A percentile compares a stretch with the other conserved stretches of the same genome.
Conservation (phyloP, 371 early-diverging fungal species). For the Rhizomucor miehei region DNA sequence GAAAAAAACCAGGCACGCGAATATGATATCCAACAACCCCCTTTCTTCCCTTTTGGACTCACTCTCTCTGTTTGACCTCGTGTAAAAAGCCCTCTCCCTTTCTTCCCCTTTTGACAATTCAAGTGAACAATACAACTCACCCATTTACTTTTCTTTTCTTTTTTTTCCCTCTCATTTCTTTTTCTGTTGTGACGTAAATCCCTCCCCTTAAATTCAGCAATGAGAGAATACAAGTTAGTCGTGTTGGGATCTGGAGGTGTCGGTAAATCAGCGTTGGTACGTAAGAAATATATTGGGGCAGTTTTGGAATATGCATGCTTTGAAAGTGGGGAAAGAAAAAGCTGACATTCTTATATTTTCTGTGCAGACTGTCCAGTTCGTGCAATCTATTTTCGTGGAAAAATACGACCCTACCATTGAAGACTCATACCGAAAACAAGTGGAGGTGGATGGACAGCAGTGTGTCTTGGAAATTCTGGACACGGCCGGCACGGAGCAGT, state of each 20-base stretch:
- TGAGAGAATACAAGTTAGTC: conserved; percentile 84
- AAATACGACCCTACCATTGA: conserved; percentile 89
- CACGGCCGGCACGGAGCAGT: conserved; percentile 88
- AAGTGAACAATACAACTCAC: too few relatives aligned
- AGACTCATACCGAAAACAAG: conserved; percentile 87
- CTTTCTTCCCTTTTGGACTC: too few relatives aligned
- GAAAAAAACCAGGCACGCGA: too few relatives aligned
- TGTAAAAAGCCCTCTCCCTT: too few relatives aligned
- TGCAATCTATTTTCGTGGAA: conserved; percentile 15
- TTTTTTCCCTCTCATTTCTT: too few relatives aligned
- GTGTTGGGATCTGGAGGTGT: conserved; percentile 91
- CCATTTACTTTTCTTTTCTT: too few relatives aligned
- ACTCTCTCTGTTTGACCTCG: too few relatives aligned
- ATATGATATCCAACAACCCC: too few relatives aligned
- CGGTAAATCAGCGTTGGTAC: conserved; percentile 88
- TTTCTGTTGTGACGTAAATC: too few relatives aligned
- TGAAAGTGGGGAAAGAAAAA: neutral
- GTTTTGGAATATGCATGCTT: too few relatives aligned
- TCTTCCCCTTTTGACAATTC: too few relatives aligned
- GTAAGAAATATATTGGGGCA: conserved; percentile 13
- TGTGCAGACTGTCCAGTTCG: conserved; percentile 14
- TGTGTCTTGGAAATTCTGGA: conserved; percentile 91
- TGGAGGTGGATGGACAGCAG: conserved; percentile 83
- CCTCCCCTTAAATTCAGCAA: conserved; percentile 6
- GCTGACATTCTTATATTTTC: neutral